Conservation (phyloP, 75 land plant genomes). For the Isoetes taiwanensis region DNA sequence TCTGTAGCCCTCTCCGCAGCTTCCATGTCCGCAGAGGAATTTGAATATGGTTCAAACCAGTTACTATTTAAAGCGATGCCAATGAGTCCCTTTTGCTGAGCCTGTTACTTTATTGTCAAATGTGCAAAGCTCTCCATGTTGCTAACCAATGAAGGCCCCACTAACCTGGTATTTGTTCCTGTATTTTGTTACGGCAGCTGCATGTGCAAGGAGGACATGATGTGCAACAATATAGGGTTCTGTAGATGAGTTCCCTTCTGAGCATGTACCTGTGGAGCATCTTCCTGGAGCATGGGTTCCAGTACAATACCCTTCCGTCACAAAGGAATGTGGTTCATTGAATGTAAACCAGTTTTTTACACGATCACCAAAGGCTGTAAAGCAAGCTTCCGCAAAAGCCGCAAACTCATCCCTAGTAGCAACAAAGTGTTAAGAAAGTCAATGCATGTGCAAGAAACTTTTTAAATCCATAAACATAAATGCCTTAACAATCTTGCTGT, state of each 20-base stretch:
- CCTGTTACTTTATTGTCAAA: background rate
- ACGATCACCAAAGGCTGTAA: constrained; percentile 33
- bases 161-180: background rate
- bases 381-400: constrained; percentile 27
- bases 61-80: background rate
- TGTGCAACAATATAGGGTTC: background rate
- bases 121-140: no score
- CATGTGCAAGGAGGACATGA: background rate
- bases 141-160: background rate
- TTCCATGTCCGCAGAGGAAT: background rate
- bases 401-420: constrained; percentile 31
- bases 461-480: no score
- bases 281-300: constrained; percentile 28
- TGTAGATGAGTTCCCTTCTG: background rate
- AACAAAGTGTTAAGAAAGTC: background rate
- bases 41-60: background rate
- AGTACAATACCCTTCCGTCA: constrained; percentile 3
- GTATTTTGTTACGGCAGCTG: background rate
- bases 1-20: background rate
- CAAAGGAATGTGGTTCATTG: constrained; percentile 19
- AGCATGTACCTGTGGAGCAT: constrained; percentile 15
- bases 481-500: no score
- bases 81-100: background rate
- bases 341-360: constrained; percentile 40
- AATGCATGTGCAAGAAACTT: background rate